Evolutionary conservation across 148 eudicot genomes (phyloP), one percentile per base, ranked within the genome.

Genomic region (Linanthus parryae): DNA sequence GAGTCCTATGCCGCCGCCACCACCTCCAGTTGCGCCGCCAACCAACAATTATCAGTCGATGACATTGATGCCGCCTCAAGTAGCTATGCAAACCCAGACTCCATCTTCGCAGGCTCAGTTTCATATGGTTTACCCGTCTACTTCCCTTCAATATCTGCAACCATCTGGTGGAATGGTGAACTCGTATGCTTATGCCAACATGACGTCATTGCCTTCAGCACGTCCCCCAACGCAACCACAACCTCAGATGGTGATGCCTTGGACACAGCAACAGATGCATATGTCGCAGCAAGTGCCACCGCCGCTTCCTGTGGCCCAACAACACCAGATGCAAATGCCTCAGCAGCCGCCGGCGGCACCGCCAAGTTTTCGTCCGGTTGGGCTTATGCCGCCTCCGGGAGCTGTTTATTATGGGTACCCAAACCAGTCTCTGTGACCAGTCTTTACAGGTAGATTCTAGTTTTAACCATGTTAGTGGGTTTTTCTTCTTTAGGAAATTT

Each of bases 351-450:
- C 71, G 17, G 67, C 42, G 0, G n/a, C n/a, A n/a, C 72, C 92
- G 17, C 94, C 98, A 8, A 65, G 79, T 67, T 91, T 81, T 57
- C 82, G 75, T 5, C 94, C 95, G 3, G 57, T 76, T 3, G 52
- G 69, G 2, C 48, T 71, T 42, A 13, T 59, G 47, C 98, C 76
- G 70, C 75, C 85, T 7, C 79, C 95, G 27, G 90, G 95, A 46
- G 81, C 87, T 87, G 65, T 74, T 56, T 91, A 74, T 65, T 91
- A 63, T 61, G 52, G 80, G 19, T 86, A 78, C 12, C 74, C 87
- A 37, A 78, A 83, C 61, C 78, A 81, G 14, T 64, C 73, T 53
- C 85, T 76, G 65, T 76, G 69, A 80, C 37, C 9, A 14, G 27
- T 44, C 26, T 35, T 42, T 30, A 23, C 35, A 43, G 38, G 40